A percentile compares a stretch with the other conserved stretches of the same genome.
Evolutionary conservation across 2,329 filamentous ascomycete genomes (phyloP).

Genomic region (Neodidymelliopsis sp.): DNA sequence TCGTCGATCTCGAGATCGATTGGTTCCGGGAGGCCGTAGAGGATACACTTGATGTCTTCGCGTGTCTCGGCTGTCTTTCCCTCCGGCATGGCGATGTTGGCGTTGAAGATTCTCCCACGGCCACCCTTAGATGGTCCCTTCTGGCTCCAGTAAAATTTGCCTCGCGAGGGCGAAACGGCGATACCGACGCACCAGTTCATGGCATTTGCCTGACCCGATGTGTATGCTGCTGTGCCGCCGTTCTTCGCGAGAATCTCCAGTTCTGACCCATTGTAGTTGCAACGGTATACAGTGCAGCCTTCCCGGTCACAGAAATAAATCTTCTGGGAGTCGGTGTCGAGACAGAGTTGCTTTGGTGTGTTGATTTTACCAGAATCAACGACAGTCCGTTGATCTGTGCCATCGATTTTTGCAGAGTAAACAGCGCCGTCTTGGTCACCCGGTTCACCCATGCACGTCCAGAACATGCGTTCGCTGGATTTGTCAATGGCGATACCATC

Average conservation of each 20-base stretch:
- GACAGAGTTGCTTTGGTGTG: slow-evolving; percentile 56
- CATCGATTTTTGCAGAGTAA: slow-evolving; percentile 58
- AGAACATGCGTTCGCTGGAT: slow-evolving; percentile 38
- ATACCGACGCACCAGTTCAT: slow-evolving; percentile 66
- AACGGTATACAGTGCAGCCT: slow-evolving; percentile 48
- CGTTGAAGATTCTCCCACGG: slow-evolving; percentile 62
- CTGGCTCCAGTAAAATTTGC: slow-evolving; percentile 67
- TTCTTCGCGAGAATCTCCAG: slow-evolving; percentile 19
- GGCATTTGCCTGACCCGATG: slow-evolving; percentile 32
- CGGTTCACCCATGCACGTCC: slow-evolving; percentile 34
- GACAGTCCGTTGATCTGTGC: slow-evolving; percentile 54
- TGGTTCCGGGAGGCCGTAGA: slow-evolving; percentile 42
- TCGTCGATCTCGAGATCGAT: slow-evolving; percentile 66
- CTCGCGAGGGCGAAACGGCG: slow-evolving; percentile 52
- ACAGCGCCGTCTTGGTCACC: slow-evolving; percentile 53
- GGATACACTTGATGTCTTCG: slow-evolving; percentile 40
- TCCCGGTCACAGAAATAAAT: slow-evolving; percentile 56
- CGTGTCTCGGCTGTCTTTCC: slow-evolving; percentile 14
- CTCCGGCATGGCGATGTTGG: slow-evolving; percentile 54
- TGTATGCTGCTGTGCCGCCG: neutral
- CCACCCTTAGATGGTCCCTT: slow-evolving; percentile 63
- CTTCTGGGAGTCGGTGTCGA: slow-evolving; percentile 29
- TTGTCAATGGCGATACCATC: slow-evolving; percentile 43
- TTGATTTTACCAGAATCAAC: slow-evolving; percentile 50
- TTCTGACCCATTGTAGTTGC: slow-evolving; percentile 20